Percentiles rank a stretch among this genome's conserved stretches.
Evolutionary conservation across 768 basidiomycete species (phyloP).

Genomic region (Pleurotus salmoneostramineus): DNA sequence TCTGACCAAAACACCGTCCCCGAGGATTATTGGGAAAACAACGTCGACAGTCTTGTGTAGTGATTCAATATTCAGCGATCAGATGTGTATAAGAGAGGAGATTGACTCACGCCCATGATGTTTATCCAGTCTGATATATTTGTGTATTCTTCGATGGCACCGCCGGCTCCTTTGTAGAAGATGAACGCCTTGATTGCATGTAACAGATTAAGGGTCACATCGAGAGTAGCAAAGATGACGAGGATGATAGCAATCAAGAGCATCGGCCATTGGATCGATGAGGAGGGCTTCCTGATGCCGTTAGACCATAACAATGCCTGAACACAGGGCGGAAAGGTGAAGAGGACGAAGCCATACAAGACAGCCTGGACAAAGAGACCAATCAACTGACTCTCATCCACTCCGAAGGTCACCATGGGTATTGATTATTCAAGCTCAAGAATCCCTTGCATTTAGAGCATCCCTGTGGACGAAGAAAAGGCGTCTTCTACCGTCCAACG

Average conservation of each 20-base stretch:
- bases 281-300: neutral
- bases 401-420: no score
- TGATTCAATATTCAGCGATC: no score
- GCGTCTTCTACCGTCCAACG: no score
- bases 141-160: neutral
- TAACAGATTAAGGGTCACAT: neutral
- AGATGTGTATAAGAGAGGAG: no score
- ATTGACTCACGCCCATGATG: neutral
- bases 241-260: neutral
- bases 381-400: no score
- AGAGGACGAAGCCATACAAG: neutral
- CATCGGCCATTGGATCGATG: neutral
- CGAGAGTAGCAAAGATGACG: neutral
- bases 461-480: no score
- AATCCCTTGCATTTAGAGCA: no score
- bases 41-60: slow-evolving; percentile 2
- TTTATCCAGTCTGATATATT: neutral
- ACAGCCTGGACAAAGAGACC: no score
- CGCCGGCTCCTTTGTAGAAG: neutral
- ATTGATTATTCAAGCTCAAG: no score
- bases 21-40: slow-evolving; percentile 4
- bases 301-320: neutral
- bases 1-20: slow-evolving; percentile 12
- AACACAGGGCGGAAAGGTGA: neutral
- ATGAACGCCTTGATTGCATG: neutral